phyloP scores from a whole-genome alignment of 2,329 filamentous ascomycete genomes.

The Penicillium sp. region DNA sequence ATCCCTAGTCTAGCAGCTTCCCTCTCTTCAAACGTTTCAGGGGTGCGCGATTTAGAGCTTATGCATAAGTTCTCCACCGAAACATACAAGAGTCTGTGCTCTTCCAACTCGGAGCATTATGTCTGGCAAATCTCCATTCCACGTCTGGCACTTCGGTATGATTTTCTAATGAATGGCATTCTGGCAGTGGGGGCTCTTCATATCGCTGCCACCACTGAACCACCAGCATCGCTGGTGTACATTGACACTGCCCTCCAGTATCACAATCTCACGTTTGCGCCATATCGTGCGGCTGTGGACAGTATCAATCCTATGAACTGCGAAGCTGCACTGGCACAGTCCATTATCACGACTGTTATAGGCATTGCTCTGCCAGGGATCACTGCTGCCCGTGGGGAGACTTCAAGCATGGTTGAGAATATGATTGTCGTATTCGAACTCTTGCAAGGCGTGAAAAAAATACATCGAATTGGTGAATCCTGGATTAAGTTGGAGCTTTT shows the following conservation, averaged over 20 bases:
- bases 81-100: slow-evolving; percentile 46
- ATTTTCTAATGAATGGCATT: slow-evolving; percentile 45
- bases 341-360: slow-evolving; percentile 38
- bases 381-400: slow-evolving; percentile 31
- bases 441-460: slow-evolving; percentile 38
- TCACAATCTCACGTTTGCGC: slow-evolving; percentile 36
- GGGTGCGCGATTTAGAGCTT: slow-evolving; percentile 48
- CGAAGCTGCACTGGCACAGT: slow-evolving; percentile 40
- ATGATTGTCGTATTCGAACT: slow-evolving; percentile 38
- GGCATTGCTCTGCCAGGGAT: slow-evolving; percentile 37
- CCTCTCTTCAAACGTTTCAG: slow-evolving; percentile 18
- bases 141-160: slow-evolving; percentile 40
- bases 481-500: slow-evolving; percentile 55
- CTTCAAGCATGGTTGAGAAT: slow-evolving; percentile 36
- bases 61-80: slow-evolving; percentile 54
- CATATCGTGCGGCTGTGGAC: slow-evolving; percentile 37
- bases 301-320: slow-evolving; percentile 38
- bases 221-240: slow-evolving; percentile 34
- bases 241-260: slow-evolving; percentile 40
- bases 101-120: slow-evolving; percentile 31
- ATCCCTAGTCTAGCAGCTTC: slow-evolving; percentile 19
- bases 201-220: slow-evolving; percentile 35
- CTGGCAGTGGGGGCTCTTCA: slow-evolving; percentile 44
- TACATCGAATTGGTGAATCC: slow-evolving; percentile 30
- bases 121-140: slow-evolving; percentile 45